Percentiles rank a stretch among this genome's conserved stretches.
These are phyloP conservation scores for Maudiozyma barnettii DNA, from an alignment of 805 yeast genomes.

Conservation along the genomic window DNA sequence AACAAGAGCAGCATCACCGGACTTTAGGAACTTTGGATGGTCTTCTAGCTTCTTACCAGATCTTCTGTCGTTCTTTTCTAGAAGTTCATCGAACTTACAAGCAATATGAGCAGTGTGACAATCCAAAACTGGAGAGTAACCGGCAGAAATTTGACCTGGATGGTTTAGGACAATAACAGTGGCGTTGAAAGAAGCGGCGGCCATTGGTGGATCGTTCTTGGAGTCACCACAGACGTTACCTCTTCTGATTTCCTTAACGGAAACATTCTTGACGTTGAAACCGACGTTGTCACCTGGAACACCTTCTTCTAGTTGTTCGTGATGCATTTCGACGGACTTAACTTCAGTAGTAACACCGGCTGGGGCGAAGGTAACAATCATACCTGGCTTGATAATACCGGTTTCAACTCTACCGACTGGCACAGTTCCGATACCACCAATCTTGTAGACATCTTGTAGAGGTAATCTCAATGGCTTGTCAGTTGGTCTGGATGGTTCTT, in stretches of 20 bases:
- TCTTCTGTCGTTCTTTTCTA: constrained; percentile 84
- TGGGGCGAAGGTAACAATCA: constrained; percentile 84
- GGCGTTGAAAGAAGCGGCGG: constrained; percentile 70
- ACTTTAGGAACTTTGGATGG: constrained; percentile 85
- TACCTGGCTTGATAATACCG: constrained; percentile 86
- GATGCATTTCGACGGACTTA: constrained; percentile 85
- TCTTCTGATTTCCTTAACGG: constrained; percentile 82
- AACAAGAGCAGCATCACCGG: constrained; percentile 95
- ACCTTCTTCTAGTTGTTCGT: constrained; percentile 70
- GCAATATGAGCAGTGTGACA: constrained; percentile 90
- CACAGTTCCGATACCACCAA: constrained; percentile 87
- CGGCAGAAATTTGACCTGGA: constrained; percentile 86
- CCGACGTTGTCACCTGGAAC: constrained; percentile 88
- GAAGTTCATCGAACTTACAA: constrained; percentile 71
- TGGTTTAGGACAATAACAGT: constrained; percentile 84
- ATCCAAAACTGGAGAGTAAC: constrained; percentile 86
- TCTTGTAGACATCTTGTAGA: constrained; percentile 86
- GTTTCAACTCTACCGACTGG: constrained; percentile 93
- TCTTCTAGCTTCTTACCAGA: constrained; percentile 88
- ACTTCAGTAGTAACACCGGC: constrained; percentile 85
- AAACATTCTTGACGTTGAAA: constrained; percentile 84
- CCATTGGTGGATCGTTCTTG: constrained; percentile 81
- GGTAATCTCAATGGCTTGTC: constrained; percentile 86
- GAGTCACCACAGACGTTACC: constrained; percentile 92
- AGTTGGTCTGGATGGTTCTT: constrained; percentile 72